phyloP scores from a whole-genome alignment of 2,329 filamentous ascomycete genomes.

The Trichoderma sp. region DNA sequence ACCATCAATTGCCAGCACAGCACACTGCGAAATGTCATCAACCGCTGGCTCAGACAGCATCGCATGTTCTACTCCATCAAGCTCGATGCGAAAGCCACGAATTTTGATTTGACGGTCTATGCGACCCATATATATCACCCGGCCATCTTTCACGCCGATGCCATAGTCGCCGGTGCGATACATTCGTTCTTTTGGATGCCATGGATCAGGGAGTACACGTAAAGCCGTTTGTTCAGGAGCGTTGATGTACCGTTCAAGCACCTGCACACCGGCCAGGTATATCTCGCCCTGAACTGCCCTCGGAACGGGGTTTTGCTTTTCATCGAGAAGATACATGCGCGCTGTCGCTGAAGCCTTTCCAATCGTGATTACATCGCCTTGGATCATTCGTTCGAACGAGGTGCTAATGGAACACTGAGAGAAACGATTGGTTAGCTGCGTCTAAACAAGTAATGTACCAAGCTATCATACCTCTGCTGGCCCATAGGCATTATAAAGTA shows the following conservation, averaged over 20 bases:
- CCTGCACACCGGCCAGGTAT: not conserved
- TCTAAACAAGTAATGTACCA: not conserved
- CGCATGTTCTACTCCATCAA: conserved; percentile 10
- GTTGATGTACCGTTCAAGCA: conserved; percentile 9
- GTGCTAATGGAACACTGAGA: not conserved
- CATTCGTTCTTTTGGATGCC: not conserved
- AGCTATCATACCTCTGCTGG: conserved; percentile 9
- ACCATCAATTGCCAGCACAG: conserved; percentile 8
- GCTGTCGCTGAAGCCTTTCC: conserved; percentile 3
- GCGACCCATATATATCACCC: not conserved
- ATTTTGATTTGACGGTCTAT: conserved; percentile 19
- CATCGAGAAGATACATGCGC: conserved; percentile 14
- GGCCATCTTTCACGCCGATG: not conserved
- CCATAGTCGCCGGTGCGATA: conserved; percentile 18
- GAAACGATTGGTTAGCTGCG: not conserved
- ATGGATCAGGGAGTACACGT: conserved; percentile 2
- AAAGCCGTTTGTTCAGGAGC: not conserved
- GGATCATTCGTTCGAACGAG: conserved; percentile 15
- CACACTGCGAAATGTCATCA: not conserved
- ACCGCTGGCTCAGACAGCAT: not conserved
- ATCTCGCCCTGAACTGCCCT: conserved; percentile 9
- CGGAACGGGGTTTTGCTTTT: not conserved
- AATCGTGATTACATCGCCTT: not conserved
- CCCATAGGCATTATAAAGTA: conserved; percentile 17
- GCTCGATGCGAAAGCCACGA: conserved; percentile 20